phyloP scores from a whole-genome alignment of 164 flowering plant species.

The Dillenia turbinata region DNA sequence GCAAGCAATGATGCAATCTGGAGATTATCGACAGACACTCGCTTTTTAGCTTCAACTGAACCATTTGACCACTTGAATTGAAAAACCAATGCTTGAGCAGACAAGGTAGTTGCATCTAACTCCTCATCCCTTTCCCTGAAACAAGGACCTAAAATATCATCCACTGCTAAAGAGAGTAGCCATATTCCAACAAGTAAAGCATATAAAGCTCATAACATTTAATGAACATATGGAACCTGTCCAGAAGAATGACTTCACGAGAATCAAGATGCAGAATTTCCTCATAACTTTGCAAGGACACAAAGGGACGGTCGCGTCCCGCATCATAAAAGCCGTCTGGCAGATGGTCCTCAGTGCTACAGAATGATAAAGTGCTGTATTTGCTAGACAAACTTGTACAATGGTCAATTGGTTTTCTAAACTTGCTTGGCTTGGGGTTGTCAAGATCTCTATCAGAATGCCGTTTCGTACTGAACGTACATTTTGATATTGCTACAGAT shows the following conservation, averaged over 20 bases:
- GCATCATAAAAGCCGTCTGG: slow-evolving; percentile 99
- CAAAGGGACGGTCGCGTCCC: slow-evolving; percentile 88
- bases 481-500: slow-evolving; percentile 30
- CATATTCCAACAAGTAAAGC: neutral
- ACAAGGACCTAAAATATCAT: neutral
- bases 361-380: slow-evolving; percentile 64
- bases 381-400: slow-evolving; percentile 42
- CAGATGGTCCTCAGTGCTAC: slow-evolving; percentile 60
- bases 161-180: neutral
- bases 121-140: slow-evolving; percentile 73
- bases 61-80: slow-evolving; percentile 40
- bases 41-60: slow-evolving; percentile 19
- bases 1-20: slow-evolving; percentile 85
- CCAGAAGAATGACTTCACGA: slow-evolving; percentile 91
- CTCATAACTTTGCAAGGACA: slow-evolving; percentile 65
- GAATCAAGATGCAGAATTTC: slow-evolving; percentile 46
- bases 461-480: slow-evolving; percentile 53
- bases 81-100: slow-evolving; percentile 64
- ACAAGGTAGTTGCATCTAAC: slow-evolving; percentile 58
- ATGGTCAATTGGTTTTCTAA: slow-evolving; percentile 37
- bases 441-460: slow-evolving; percentile 64
- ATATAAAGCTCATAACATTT: neutral
- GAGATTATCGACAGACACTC: slow-evolving; percentile 36
- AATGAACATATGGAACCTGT: slow-evolving; percentile 46
- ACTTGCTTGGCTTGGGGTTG: slow-evolving; percentile 86